These are phyloP conservation scores for Truncatella angustata DNA, from an alignment of 2,329 filamentous ascomycete genomes.

Conservation along the genomic window DNA sequence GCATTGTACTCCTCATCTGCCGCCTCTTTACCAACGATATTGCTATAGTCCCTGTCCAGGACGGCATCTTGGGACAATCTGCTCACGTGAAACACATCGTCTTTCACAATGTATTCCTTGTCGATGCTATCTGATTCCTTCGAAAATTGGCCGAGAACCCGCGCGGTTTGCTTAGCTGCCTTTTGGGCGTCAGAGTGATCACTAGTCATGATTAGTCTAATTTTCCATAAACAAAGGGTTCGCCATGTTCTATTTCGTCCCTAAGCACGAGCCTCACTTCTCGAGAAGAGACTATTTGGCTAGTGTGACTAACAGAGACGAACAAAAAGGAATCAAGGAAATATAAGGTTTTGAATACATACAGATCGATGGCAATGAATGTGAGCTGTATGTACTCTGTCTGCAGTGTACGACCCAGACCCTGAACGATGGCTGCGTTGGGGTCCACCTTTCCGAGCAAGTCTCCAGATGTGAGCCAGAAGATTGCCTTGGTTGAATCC, in stretches of 20 bases:
- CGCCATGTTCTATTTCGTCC: too few species aligned
- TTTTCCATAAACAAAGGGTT: too few species aligned
- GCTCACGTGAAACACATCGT: slow-evolving; percentile 13
- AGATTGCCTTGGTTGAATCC: slow-evolving; percentile 11
- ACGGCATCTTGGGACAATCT: slow-evolving; percentile 11
- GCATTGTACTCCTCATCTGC: slow-evolving; percentile 9
- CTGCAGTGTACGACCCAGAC: slow-evolving; percentile 12
- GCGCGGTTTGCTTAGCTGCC: neutral
- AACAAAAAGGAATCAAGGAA: too few species aligned
- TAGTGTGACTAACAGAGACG: too few species aligned
- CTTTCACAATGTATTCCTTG: slow-evolving; percentile 15
- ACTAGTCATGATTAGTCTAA: too few species aligned
- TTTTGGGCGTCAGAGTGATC: neutral
- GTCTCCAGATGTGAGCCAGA: slow-evolving; percentile 15
- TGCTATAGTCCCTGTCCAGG: slow-evolving; percentile 11
- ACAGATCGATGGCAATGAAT: slow-evolving; percentile 12
- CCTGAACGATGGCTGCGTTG: slow-evolving; percentile 13
- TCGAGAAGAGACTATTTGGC: too few species aligned
- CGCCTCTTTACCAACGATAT: slow-evolving; percentile 11
- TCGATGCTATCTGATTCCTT: slow-evolving; percentile 12
- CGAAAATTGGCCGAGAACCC: slow-evolving; percentile 5
- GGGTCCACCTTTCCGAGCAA: slow-evolving; percentile 12
- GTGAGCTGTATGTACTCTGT: slow-evolving; percentile 11
- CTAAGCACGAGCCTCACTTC: too few species aligned
- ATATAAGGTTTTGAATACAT: slow-evolving; percentile 4